phyloP scores from a whole-genome alignment of 495 filamentous ascomycete genomes.

The Chaetomium tenue region DNA sequence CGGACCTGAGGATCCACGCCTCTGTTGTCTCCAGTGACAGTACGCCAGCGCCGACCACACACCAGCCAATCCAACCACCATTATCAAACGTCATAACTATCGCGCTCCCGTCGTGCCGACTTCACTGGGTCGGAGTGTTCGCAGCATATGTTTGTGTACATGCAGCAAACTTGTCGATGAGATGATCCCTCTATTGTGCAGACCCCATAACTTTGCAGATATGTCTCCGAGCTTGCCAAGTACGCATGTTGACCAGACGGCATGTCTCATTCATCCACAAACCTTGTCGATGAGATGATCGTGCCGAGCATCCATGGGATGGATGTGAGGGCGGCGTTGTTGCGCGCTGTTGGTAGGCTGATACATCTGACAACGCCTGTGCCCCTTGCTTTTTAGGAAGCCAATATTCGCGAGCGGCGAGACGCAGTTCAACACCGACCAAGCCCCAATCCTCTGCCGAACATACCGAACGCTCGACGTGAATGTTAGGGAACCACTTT shows the following conservation, averaged over 20 bases:
- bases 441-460: not conserved
- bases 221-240: not conserved
- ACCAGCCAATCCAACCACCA: not conserved
- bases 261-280: not conserved
- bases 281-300: not conserved
- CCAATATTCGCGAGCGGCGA: not conserved
- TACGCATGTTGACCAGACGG: not conserved
- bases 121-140: not conserved
- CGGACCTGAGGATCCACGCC: not conserved
- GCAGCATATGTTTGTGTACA: not conserved
- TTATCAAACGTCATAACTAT: not conserved
- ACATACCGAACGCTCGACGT: not conserved
- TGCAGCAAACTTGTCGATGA: not conserved
- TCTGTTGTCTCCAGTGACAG: not conserved
- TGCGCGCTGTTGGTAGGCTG: not conserved
- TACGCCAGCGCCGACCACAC: not conserved
- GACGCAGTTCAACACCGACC: not conserved
- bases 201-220: not conserved
- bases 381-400: not conserved
- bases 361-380: not conserved
- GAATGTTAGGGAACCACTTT: not conserved
- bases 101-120: not conserved
- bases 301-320: slow-evolving; percentile 4
- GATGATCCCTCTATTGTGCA: too few relatives aligned
- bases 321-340: slow-evolving; percentile 12